Conservation (phyloP, 1,139 yeast genomes). For the Zygoascus meyerae region DNA sequence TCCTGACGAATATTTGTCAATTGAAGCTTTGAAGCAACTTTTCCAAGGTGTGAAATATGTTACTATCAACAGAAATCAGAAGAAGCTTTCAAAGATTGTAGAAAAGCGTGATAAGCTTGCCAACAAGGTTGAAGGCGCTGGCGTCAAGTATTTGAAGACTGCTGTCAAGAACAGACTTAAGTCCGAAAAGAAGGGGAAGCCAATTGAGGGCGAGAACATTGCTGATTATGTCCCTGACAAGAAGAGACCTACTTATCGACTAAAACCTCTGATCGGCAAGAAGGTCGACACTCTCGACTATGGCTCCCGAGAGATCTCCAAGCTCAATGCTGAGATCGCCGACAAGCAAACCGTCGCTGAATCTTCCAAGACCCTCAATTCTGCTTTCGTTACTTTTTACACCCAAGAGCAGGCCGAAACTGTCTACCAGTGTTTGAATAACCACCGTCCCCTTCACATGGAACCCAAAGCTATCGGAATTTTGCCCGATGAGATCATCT, state of each 20-base stretch:
- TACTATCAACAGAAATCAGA: conserved; percentile 66
- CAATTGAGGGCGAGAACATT: conserved; percentile 46
- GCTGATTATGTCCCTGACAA: conserved; percentile 64
- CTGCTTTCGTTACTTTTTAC: conserved; percentile 82
- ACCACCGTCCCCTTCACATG: conserved; percentile 58
- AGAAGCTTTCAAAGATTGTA: conserved; percentile 53
- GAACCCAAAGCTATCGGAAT: conserved; percentile 60
- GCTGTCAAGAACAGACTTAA: conserved; percentile 58
- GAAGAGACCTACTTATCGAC: conserved; percentile 69
- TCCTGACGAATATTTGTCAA: conserved; percentile 61
- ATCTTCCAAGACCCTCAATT: conserved; percentile 40
- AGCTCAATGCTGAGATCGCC: conserved; percentile 58
- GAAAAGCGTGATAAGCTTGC: conserved; percentile 59
- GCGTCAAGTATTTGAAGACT: conserved; percentile 50
- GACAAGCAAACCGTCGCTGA: conserved; percentile 49
- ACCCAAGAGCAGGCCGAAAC: conserved; percentile 83
- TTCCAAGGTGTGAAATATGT: conserved; percentile 70
- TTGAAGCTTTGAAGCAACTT: conserved; percentile 50
- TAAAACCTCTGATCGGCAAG: conserved; percentile 63
- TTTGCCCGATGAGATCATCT: conserved; percentile 75
- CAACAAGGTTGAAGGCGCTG: conserved; percentile 61
- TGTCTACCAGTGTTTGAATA: conserved; percentile 74
- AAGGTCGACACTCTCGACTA: conserved; percentile 81
- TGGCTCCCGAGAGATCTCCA: conserved; percentile 59
- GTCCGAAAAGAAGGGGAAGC: conserved; percentile 52